Percentiles rank a stretch among this genome's conserved stretches.
phyloP scores from a whole-genome alignment of 345 rosid species.

The Gossypium anomalum region DNA sequence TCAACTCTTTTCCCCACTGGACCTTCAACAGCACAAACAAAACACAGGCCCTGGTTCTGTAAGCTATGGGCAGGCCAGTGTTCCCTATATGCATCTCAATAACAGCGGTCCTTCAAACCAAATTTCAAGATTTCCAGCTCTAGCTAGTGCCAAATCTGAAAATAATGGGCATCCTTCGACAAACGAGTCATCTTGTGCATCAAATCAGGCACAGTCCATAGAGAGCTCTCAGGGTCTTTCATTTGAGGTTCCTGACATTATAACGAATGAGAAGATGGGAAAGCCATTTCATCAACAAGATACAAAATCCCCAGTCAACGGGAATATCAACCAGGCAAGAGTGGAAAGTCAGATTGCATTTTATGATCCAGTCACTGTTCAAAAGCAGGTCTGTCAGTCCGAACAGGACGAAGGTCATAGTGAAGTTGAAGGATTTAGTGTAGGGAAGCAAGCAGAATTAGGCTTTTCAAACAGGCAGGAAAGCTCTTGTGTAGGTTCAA shows the following conservation, averaged over 20 bases:
- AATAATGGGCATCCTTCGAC: constrained; percentile 37
- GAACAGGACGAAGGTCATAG: constrained; percentile 38
- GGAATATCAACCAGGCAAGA: constrained; percentile 32
- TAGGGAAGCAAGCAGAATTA: constrained; percentile 34
- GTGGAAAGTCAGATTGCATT: constrained; percentile 32
- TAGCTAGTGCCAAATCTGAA: constrained; percentile 46
- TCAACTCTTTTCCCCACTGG: constrained; percentile 28
- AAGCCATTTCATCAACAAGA: constrained; percentile 27
- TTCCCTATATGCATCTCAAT: constrained; percentile 25
- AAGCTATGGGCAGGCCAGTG: constrained; percentile 22
- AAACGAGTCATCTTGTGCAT: constrained; percentile 52
- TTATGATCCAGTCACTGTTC: constrained; percentile 38
- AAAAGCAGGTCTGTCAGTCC: constrained; percentile 30
- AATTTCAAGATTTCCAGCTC: constrained; percentile 45
- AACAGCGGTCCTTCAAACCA: constrained; percentile 41
- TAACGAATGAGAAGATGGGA: constrained; percentile 28
- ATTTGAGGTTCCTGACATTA: constrained; percentile 30
- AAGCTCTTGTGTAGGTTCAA: constrained; percentile 58
- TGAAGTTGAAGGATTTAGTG: constrained; percentile 39
- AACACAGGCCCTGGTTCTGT: constrained; percentile 26
- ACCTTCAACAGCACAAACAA: constrained; percentile 24
- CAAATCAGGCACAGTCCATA: constrained; percentile 46
- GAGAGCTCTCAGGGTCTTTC: constrained; percentile 40
- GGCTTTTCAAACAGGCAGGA: constrained; percentile 51
- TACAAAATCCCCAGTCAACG: constrained; percentile 23